Evolutionary conservation across 495 filamentous ascomycete genomes (phyloP), one percentile per base, ranked within the genome.

Genomic region (Astrothelium subdiscretum): DNA sequence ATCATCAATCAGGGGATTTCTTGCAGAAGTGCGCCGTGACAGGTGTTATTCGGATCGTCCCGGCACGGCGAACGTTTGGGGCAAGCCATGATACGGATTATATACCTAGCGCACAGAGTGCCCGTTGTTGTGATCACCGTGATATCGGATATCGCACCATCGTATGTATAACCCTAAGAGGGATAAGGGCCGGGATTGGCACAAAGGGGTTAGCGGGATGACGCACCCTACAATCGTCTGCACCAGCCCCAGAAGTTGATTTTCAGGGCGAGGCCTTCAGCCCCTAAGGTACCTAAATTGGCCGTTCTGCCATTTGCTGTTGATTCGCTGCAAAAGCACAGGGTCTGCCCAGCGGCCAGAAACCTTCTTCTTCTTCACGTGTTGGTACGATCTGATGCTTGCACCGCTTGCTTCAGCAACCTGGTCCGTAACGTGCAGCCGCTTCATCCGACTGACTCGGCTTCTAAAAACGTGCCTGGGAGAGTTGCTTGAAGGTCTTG

Each of bases 391-490:
- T n/a, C n/a, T n/a, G 42, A n/a, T n/a, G 3, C 42, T n/a, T 48
- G 35, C 35, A 15, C 35, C 6, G 6, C 18, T 48, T 3, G 42
- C 18, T 3, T 48, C 42, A 48, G 20, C 8, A 48, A 8, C 42
- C 42, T 48, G 13, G 42, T n/a, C 6, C 3, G 20, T 48, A 3
- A 18, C 48, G 11, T 26, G 3, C n/a, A n/a, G n/a, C n/a, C n/a
- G n/a, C n/a, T n/a, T n/a, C n/a, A n/a, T n/a, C 15, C 48, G 48
- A 54, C 48, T 54, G 48, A 54, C 48, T 54, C 48, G 48, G 11
- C 20, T 5, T 8, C 48, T 29, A 29, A 20, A 29, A 54, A 27
- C 24, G 24, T 20, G 24, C 11, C 5, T 24, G 6, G 8, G 35
- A 6, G 35, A 6, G 35, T n/a, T n/a, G n/a, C n/a, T n/a, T n/a